Conservation (phyloP, 2,329 filamentous ascomycete genomes). For the Claviceps pazoutovae region DNA sequence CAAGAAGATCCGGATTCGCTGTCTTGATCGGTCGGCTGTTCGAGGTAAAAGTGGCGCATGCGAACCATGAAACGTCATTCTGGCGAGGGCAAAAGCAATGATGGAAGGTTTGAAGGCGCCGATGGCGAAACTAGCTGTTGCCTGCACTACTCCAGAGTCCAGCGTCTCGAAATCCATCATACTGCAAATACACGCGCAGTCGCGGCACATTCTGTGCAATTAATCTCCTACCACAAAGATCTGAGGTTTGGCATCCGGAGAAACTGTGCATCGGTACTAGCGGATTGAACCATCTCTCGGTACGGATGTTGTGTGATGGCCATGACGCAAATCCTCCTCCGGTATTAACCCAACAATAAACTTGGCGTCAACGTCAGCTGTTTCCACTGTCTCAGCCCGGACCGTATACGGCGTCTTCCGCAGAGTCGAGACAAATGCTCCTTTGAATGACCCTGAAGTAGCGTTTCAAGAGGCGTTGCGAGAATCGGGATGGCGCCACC, state of each 20-base stretch:
- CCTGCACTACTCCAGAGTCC: slow-evolving; percentile 16
- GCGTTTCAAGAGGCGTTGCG: slow-evolving; percentile 11
- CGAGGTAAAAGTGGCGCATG: slow-evolving; percentile 18
- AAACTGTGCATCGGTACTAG: slow-evolving; percentile 15
- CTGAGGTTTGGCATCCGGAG: slow-evolving; percentile 13
- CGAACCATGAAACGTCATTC: slow-evolving; percentile 5
- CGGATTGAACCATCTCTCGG: slow-evolving; percentile 15
- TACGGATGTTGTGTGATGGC: slow-evolving; percentile 11
- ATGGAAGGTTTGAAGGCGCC: neutral
- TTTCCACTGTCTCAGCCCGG: slow-evolving; percentile 7
- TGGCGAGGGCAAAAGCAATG: neutral
- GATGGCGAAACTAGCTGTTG: too few species aligned
- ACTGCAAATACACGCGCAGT: slow-evolving; percentile 16
- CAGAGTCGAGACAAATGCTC: neutral
- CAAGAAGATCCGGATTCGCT: slow-evolving; percentile 20
- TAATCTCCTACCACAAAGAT: slow-evolving; percentile 17
- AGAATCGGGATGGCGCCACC: slow-evolving; percentile 15
- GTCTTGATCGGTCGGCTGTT: slow-evolving; percentile 21
- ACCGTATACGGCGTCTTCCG: slow-evolving; percentile 1
- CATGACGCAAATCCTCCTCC: slow-evolving; percentile 12
- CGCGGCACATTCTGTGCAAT: slow-evolving; percentile 19
- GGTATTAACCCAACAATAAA: slow-evolving; percentile 8
- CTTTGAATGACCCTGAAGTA: slow-evolving; percentile 1
- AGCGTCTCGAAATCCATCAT: slow-evolving; percentile 18
- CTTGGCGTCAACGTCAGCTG: slow-evolving; percentile 8